Percentiles rank a stretch among this genome's conserved stretches.
Conservation (phyloP, 2,329 filamentous ascomycete genomes). For the Cryphonectria parasitica region DNA sequence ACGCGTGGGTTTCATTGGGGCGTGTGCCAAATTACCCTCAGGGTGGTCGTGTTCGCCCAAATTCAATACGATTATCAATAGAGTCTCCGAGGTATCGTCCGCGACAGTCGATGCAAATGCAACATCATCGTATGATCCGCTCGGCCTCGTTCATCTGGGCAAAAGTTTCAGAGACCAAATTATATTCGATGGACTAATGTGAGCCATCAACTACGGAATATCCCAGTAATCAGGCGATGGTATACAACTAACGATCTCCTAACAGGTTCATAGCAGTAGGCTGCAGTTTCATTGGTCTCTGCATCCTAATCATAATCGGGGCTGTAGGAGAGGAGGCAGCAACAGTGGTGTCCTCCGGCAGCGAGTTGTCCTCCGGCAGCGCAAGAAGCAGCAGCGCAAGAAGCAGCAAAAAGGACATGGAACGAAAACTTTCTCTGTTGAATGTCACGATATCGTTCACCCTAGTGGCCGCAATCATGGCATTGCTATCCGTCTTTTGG, state of each 20-base stretch:
- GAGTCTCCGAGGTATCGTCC: not conserved
- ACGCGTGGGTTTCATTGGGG: not conserved
- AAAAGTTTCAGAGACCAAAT: not conserved
- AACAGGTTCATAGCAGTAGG: not conserved
- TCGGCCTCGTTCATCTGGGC: not conserved
- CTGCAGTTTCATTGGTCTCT: not conserved
- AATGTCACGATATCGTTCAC: not conserved
- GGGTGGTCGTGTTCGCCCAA: not conserved
- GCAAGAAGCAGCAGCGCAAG: not conserved
- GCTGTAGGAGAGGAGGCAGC: too few relatives aligned
- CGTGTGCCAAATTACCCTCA: not conserved
- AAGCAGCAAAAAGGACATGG: not conserved
- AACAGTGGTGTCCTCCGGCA: not conserved
- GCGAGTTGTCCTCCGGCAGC: not conserved
- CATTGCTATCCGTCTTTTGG: not conserved
- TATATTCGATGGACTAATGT: not conserved
- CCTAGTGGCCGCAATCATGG: not conserved
- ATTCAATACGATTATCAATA: not conserved
- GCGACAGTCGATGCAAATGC: not conserved
- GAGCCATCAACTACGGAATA: not conserved
- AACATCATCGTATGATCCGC: not conserved
- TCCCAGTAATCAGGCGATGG: not conserved
- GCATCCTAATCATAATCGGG: not conserved
- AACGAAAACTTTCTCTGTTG: not conserved
- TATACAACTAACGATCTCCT: not conserved